These are phyloP conservation scores for Pyrrhoderma noxium DNA, from an alignment of 1,284 basidiomycete genomes.

Conservation along the genomic window DNA sequence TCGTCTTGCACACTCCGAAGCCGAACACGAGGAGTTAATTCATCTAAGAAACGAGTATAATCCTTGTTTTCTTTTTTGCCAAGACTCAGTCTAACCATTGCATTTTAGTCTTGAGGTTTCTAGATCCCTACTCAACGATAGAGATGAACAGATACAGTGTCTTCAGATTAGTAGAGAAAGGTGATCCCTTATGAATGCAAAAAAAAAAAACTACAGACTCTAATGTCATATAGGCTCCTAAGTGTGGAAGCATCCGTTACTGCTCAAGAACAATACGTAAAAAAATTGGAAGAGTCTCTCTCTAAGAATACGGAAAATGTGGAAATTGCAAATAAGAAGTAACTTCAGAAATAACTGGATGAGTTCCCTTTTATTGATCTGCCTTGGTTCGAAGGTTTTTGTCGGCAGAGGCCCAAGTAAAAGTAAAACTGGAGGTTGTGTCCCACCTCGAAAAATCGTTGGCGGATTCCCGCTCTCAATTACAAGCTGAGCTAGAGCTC, in stretches of 20 bases:
- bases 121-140: constrained; percentile 4
- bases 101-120: not conserved
- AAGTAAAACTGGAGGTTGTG: not conserved
- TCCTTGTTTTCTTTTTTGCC: not conserved
- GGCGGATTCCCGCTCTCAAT: not conserved
- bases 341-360: not conserved
- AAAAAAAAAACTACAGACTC: too few relatives aligned
- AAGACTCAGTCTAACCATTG: not conserved
- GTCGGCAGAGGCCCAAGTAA: constrained; percentile 4
- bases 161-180: constrained; percentile 5
- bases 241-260: not conserved
- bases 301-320: not conserved
- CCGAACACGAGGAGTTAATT: not conserved
- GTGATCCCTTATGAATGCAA: not conserved
- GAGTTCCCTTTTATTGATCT: not conserved
- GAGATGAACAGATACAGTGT: constrained; percentile 2
- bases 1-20: not conserved
- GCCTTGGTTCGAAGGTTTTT: constrained; percentile 1
- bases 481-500: constrained; percentile 24
- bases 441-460: constrained; percentile 7
- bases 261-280: not conserved
- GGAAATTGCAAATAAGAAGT: constrained; percentile 5
- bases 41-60: constrained; percentile 10
- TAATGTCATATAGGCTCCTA: not conserved
- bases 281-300: not conserved